A percentile compares a stretch with the other conserved stretches of the same genome.
Evolutionary conservation across 345 rosid species (phyloP).

Genomic region (Arabidopsis arenosa): DNA sequence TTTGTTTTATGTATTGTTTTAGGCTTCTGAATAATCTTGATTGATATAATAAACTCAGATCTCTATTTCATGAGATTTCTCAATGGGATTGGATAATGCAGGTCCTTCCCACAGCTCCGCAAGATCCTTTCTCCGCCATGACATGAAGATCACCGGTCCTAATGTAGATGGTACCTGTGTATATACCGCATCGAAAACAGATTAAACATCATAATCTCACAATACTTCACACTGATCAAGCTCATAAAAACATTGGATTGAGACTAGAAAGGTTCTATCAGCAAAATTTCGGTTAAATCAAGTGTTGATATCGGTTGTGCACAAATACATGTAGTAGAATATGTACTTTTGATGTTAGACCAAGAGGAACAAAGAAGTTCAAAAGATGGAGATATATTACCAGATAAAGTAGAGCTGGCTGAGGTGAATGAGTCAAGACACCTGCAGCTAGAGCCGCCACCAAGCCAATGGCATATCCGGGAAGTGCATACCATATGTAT

Average conservation of each 20-base stretch:
- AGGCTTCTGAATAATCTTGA: constrained; percentile 23
- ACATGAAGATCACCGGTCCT: constrained; percentile 79
- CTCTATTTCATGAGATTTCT: constrained; percentile 73
- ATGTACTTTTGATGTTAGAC: not conserved
- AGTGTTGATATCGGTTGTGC: not conserved
- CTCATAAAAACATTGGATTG: constrained; percentile 7
- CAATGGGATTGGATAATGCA: constrained; percentile 50
- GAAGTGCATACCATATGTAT: constrained; percentile 89
- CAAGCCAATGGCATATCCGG: constrained; percentile 88
- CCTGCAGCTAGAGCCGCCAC: constrained; percentile 84
- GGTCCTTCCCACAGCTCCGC: constrained; percentile 92
- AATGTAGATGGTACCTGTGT: constrained; percentile 87
- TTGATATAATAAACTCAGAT: constrained; percentile 51
- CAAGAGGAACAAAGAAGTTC: constrained; percentile 6
- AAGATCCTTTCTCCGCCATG: constrained; percentile 86
- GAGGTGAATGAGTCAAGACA: constrained; percentile 79
- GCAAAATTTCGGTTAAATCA: constrained; percentile 4
- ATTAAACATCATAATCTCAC: constrained; percentile 12
- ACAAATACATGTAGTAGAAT: not conserved
- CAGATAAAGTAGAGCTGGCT: constrained; percentile 97
- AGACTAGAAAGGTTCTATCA: constrained; percentile 11
- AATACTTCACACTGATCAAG: not conserved
- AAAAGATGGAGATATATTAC: constrained; percentile 45
- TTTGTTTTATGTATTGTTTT: not conserved
- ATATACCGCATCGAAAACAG: not conserved